Evolutionary conservation across 805 yeast species (phyloP).

Genomic region (Kodamaea neixiangensis): DNA sequence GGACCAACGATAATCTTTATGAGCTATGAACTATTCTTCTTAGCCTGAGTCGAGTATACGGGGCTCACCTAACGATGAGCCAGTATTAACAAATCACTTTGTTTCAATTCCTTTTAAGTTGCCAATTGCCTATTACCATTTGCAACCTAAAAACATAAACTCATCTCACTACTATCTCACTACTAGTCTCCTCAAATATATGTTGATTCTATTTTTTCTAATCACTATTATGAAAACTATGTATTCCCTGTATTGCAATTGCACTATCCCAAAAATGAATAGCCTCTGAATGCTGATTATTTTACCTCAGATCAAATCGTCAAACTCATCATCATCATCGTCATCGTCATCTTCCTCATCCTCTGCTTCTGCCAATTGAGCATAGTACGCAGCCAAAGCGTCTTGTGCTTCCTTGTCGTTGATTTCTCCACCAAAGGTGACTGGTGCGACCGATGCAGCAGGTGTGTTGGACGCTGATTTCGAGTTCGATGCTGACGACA

Average conservation of each 20-base stretch:
- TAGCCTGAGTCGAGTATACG: no score
- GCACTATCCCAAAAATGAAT: background rate
- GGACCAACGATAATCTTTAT: no score
- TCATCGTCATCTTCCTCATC: conserved; percentile 62
- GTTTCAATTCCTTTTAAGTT: no score
- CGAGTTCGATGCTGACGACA: conserved; percentile 5
- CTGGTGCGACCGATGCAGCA: background rate
- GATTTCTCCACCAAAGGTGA: conserved; percentile 11
- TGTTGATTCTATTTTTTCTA: no score
- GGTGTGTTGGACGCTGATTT: background rate
- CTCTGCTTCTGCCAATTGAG: conserved; percentile 68
- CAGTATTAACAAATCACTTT: no score
- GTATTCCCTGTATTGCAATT: no score
- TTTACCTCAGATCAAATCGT: conserved; percentile 23
- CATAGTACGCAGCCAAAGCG: conserved; percentile 67
- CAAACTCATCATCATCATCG: conserved; percentile 41
- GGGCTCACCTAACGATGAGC: no score
- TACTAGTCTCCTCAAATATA: no score
- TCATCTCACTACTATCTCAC: no score
- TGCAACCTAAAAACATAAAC: no score
- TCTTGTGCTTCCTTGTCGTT: conserved; percentile 70
- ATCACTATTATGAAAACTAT: background rate
- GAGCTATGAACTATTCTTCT: no score
- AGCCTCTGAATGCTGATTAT: background rate
- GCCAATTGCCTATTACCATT: no score